Evolutionary conservation across 192 early-diverging fungal genomes (phyloP).

Genomic region (Backusella luteola): DNA sequence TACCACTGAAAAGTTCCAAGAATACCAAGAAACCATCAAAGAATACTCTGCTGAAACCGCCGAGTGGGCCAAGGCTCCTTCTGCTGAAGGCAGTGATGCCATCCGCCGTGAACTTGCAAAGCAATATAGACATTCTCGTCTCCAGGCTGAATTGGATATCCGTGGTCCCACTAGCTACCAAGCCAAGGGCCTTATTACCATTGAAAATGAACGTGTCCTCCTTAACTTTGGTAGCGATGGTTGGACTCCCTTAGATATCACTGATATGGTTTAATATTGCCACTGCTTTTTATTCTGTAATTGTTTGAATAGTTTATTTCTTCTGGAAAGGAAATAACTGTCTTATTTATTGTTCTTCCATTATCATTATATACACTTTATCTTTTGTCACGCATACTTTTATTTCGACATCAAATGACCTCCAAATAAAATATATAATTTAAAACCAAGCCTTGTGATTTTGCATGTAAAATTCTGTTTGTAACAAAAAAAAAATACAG

Average conservation of each 20-base stretch:
- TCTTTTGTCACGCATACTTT: background rate
- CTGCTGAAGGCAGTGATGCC: background rate
- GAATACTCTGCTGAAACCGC: constrained; percentile 2
- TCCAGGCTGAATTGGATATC: constrained; percentile 16
- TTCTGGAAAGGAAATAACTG: constrained; percentile 11
- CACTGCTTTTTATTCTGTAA: background rate
- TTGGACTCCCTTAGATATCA: constrained; percentile 16
- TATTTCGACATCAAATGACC: background rate
- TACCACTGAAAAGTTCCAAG: background rate
- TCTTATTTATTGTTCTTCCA: background rate
- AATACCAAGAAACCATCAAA: constrained; percentile 1
- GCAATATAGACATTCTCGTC: constrained; percentile 21
- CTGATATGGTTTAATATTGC: background rate
- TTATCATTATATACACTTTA: constrained; percentile 8
- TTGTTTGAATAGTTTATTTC: constrained; percentile 6
- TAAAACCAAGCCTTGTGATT: background rate
- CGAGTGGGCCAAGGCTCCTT: constrained; percentile 9
- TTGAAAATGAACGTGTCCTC: constrained; percentile 2
- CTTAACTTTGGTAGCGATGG: constrained; percentile 11
- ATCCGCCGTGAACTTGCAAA: constrained; percentile 16
- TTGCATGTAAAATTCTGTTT: background rate
- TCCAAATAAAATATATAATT: constrained; percentile 1
- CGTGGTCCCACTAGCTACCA: constrained; percentile 23
- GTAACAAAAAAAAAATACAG: no score
- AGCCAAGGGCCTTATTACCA: constrained; percentile 7